phyloP scores from a whole-genome alignment of 306 rosid species.

The Dalbergia cultrata region DNA sequence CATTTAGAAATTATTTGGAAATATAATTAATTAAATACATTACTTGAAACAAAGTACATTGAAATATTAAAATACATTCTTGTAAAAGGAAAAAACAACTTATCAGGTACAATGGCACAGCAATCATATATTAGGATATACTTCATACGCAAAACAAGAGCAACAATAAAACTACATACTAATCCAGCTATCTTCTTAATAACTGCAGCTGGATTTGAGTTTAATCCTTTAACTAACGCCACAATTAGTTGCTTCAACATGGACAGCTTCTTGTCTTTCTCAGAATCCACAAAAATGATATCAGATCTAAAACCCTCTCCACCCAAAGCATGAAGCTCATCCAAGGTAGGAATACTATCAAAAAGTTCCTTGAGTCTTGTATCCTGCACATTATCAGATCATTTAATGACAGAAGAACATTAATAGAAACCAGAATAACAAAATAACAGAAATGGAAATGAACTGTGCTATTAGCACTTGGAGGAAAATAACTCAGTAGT shows the following conservation, averaged over 20 bases:
- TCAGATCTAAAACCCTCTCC: constrained; percentile 86
- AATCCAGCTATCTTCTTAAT: constrained; percentile 96
- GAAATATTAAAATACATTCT: constrained; percentile 25
- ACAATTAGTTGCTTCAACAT: constrained; percentile 89
- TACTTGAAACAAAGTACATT: constrained; percentile 24
- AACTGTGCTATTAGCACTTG: too few relatives aligned
- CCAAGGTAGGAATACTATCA: constrained; percentile 85
- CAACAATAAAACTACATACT: constrained; percentile 59
- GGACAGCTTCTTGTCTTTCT: constrained; percentile 91
- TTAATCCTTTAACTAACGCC: constrained; percentile 89
- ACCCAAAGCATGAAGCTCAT: constrained; percentile 83
- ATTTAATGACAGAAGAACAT: constrained; percentile 37
- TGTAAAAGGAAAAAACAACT: constrained; percentile 18
- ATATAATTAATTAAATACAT: constrained; percentile 20
- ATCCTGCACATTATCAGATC: constrained; percentile 65
- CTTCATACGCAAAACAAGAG: constrained; percentile 2
- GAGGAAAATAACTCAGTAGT: too few relatives aligned
- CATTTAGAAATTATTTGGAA: constrained; percentile 22
- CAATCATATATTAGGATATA: constrained; percentile 8
- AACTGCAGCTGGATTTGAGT: constrained; percentile 86
- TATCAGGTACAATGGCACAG: constrained; percentile 30
- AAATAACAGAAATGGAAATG: too few relatives aligned
- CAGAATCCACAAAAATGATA: constrained; percentile 87
- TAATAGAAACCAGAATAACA: too few relatives aligned
- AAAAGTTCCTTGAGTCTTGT: constrained; percentile 86